Percentiles rank a stretch among this genome's conserved stretches.
These are phyloP conservation scores for Ustilago hordei DNA, from an alignment of 1,284 basidiomycete genomes.

Conservation along the genomic window DNA sequence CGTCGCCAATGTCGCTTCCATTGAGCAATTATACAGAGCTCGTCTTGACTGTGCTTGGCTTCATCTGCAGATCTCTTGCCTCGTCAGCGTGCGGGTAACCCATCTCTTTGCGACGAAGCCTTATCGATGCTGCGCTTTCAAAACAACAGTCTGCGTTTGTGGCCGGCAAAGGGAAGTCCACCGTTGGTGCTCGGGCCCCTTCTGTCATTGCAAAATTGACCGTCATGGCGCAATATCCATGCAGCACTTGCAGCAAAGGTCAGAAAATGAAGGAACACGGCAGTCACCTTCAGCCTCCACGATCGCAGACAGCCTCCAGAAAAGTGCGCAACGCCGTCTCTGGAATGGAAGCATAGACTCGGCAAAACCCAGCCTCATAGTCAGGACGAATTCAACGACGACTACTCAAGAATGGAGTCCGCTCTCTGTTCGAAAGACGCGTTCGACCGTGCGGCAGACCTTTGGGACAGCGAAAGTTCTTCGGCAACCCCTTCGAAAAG, in stretches of 20 bases:
- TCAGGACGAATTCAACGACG: neutral
- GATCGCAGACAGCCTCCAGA: too few relatives aligned
- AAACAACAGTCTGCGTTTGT: too few relatives aligned
- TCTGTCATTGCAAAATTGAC: neutral
- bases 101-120: too few relatives aligned
- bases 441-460: neutral
- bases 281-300: neutral
- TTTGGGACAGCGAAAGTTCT: neutral
- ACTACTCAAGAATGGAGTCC: neutral
- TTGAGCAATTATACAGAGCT: too few relatives aligned
- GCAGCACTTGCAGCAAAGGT: neutral
- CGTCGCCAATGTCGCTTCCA: conserved; percentile 3
- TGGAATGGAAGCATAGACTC: neutral
- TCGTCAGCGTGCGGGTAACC: too few relatives aligned
- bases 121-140: too few relatives aligned
- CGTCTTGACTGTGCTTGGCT: too few relatives aligned
- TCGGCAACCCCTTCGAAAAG: neutral
- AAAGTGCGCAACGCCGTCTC: neutral
- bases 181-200: conserved; percentile 3
- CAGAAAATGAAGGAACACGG: neutral
- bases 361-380: too few relatives aligned
- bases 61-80: too few relatives aligned
- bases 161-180: too few relatives aligned
- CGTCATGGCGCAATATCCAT: neutral
- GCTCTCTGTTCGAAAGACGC: neutral